Evolutionary conservation across 306 rosid species (phyloP).

Genomic region (Trichosanthes cucumerina): DNA sequence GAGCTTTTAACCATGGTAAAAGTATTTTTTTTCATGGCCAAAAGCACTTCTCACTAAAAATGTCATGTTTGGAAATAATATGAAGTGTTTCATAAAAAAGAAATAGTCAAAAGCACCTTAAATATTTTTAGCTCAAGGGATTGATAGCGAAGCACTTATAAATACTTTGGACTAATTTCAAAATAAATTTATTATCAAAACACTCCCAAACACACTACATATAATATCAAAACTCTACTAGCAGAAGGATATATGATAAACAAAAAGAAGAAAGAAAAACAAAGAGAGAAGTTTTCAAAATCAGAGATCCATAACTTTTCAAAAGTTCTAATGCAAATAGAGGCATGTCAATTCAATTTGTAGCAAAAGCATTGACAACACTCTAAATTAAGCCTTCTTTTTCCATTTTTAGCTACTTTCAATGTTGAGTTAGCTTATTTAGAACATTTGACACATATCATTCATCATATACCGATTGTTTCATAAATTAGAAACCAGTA

Average conservation of each 20-base stretch:
- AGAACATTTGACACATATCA: neutral
- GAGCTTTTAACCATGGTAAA: neutral
- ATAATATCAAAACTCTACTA: neutral
- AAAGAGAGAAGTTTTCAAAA: neutral
- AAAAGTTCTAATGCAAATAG: neutral
- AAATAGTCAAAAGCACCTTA: neutral
- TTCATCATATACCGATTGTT: neutral
- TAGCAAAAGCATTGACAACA: neutral
- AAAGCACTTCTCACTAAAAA: neutral
- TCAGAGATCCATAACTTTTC: neutral
- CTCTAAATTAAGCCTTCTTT: neutral
- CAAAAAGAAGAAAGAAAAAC: neutral
- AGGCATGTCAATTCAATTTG: neutral
- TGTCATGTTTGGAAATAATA: neutral
- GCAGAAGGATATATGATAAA: slow-evolving; percentile 1
- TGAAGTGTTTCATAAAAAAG: neutral
- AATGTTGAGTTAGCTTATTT: neutral
- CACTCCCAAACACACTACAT: neutral
- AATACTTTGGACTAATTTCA: neutral
- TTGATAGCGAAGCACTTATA: neutral
- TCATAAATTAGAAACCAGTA: neutral
- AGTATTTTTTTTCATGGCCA: neutral
- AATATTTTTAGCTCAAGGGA: neutral
- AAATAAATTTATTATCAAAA: neutral
- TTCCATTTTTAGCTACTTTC: neutral